Conservation (phyloP, 768 basidiomycete genomes). For the Leccinum boreale region DNA sequence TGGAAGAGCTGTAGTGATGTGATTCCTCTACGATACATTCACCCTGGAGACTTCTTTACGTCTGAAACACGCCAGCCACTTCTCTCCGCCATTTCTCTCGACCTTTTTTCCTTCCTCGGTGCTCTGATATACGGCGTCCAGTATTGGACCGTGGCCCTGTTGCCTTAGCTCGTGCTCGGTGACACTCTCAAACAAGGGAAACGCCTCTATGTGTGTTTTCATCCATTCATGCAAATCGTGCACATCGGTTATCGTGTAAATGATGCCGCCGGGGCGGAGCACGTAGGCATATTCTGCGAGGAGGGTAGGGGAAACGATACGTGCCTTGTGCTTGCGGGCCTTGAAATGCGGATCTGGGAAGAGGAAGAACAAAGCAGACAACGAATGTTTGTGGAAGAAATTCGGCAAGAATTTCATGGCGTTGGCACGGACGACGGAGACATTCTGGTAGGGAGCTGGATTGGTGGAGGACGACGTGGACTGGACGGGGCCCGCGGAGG, state of each 20-base stretch:
- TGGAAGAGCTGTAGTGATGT: constrained; percentile 36
- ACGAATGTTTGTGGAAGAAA: constrained; percentile 87
- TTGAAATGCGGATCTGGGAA: constrained; percentile 99
- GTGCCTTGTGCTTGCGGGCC: constrained; percentile 94
- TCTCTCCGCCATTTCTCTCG: constrained; percentile 83
- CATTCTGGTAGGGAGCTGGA: constrained; percentile 70
- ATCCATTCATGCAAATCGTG: constrained; percentile 95
- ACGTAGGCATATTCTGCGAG: constrained; percentile 97
- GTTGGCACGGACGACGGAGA: constrained; percentile 92
- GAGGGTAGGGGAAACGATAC: constrained; percentile 97
- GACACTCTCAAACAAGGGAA: constrained; percentile 83
- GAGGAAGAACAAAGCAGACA: constrained; percentile 93
- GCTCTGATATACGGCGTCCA: constrained; percentile 78
- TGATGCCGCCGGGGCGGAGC: constrained; percentile 86
- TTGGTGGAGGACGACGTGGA: constrained; percentile 23
- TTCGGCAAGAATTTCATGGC: constrained; percentile 99
- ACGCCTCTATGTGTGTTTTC: constrained; percentile 80
- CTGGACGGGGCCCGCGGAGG: constrained; percentile 30
- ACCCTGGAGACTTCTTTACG: constrained; percentile 40
- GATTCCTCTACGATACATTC: constrained; percentile 6
- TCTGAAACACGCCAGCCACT: constrained; percentile 90
- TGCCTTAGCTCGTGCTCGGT: constrained; percentile 72
- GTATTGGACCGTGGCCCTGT: constrained; percentile 69
- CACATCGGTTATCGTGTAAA: constrained; percentile 98
- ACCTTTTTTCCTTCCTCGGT: constrained; percentile 99